A percentile compares a stretch with the other conserved stretches of the same genome.
Evolutionary conservation across 2,329 filamentous ascomycete species (phyloP).

Genomic region (Colletotrichum brevisporum): DNA sequence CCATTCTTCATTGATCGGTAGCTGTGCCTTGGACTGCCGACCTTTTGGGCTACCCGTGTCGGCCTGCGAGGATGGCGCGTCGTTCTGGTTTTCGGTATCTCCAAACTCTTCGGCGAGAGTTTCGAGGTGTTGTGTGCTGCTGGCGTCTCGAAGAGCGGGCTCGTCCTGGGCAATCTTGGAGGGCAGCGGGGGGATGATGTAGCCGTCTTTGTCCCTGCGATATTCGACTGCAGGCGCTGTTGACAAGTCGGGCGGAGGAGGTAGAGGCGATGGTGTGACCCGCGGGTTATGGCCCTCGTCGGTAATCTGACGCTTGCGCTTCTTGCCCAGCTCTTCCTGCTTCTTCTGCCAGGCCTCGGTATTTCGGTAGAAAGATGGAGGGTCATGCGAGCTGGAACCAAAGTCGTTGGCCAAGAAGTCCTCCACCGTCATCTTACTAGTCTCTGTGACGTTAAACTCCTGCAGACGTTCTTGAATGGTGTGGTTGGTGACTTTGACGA

Average conservation of each 20-base stretch:
- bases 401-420: conserved; percentile 83
- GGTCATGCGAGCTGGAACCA: conserved; percentile 74
- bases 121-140: conserved; percentile 36
- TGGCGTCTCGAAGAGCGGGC: conserved; percentile 32
- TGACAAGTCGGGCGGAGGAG: conserved; percentile 43
- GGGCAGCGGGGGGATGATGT: conserved; percentile 40
- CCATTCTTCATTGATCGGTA: conserved; percentile 75
- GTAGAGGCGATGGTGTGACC: conserved; percentile 34
- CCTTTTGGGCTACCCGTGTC: conserved; percentile 7
- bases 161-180: conserved; percentile 36
- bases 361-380: conserved; percentile 84
- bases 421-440: conserved; percentile 86
- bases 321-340: conserved; percentile 63
- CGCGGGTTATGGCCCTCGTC: conserved; percentile 49
- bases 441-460: conserved; percentile 91
- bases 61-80: conserved; percentile 12
- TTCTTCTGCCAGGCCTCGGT: conserved; percentile 71
- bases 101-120: conserved; percentile 39
- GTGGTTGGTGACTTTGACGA: conserved; percentile 94
- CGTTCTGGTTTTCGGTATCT: conserved; percentile 15
- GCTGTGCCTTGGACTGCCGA: conserved; percentile 54
- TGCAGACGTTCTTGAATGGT: conserved; percentile 93
- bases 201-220: conserved; percentile 41
- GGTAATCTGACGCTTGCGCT: conserved; percentile 60
- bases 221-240: conserved; percentile 43